Conservation (phyloP, 1,284 basidiomycete species). For the Cryptococcus sp. region DNA sequence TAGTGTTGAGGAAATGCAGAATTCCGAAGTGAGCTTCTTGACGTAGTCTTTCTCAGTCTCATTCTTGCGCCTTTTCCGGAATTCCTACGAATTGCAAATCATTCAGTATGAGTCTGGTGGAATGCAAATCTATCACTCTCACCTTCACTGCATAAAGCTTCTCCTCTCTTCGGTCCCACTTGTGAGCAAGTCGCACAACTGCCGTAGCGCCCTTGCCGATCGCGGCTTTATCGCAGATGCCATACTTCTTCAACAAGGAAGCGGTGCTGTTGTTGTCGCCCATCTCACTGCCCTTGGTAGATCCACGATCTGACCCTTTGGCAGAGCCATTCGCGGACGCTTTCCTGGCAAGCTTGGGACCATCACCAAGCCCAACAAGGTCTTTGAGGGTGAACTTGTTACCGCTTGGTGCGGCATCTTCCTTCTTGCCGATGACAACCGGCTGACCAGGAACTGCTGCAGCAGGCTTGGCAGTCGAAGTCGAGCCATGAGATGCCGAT, state of each 20-base stretch:
- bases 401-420: constrained; percentile 51
- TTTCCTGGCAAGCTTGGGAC: constrained; percentile 70
- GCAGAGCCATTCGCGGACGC: constrained; percentile 67
- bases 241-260: constrained; percentile 83
- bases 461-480: constrained; percentile 20
- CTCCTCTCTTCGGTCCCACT: constrained; percentile 96
- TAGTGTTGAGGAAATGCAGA: constrained; percentile 96
- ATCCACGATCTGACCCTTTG: constrained; percentile 55
- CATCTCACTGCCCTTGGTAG: constrained; percentile 45
- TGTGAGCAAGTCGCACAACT: constrained; percentile 93
- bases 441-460: constrained; percentile 24
- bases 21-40: constrained; percentile 99
- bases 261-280: constrained; percentile 50
- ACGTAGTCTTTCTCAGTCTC: constrained; percentile 99
- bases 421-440: constrained; percentile 34
- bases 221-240: constrained; percentile 92
- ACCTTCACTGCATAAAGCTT: constrained; percentile 99
- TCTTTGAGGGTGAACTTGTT: constrained; percentile 83
- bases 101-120: not conserved
- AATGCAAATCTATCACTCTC: constrained; percentile 28
- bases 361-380: constrained; percentile 59
- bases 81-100: constrained; percentile 64
- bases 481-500: constrained; percentile 31
- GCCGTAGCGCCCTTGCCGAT: constrained; percentile 98
- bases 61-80: constrained; percentile 95